These are phyloP conservation scores for Laguncularia racemosa DNA, from an alignment of 345 rosid species.

Conservation along the genomic window DNA sequence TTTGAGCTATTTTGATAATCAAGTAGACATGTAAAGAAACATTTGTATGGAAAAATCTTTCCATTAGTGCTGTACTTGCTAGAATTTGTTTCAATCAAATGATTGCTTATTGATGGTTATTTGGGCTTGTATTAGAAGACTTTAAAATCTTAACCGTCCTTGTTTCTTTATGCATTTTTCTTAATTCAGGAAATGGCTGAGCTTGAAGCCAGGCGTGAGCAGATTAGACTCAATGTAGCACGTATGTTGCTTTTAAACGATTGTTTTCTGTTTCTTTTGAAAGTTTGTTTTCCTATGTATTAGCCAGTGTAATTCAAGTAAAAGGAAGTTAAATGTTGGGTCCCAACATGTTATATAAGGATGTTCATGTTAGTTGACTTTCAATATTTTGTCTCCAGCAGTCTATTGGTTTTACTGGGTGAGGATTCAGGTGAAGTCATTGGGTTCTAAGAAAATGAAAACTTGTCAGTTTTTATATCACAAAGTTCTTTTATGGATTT, in stretches of 20 bases:
- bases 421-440: too few relatives aligned
- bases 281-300: background rate
- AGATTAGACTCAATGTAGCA: conserved; percentile 70
- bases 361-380: too few relatives aligned
- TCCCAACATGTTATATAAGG: too few relatives aligned
- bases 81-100: conserved; percentile 2
- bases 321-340: background rate
- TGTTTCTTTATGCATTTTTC: background rate
- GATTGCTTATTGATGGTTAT: background rate
- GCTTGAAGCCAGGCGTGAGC: conserved; percentile 85
- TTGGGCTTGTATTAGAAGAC: background rate
- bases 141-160: background rate
- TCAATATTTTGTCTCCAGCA: too few relatives aligned
- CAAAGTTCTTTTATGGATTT: too few relatives aligned
- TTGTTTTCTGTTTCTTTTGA: conserved; percentile 4
- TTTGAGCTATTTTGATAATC: too few relatives aligned
- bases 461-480: too few relatives aligned
- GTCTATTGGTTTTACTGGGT: too few relatives aligned
- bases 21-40: too few relatives aligned
- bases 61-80: background rate
- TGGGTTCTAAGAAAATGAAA: too few relatives aligned
- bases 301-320: background rate
- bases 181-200: conserved; percentile 59
- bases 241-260: conserved; percentile 36
- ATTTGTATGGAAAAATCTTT: too few relatives aligned